Conservation (phyloP, 129 eudicot species). For the Centaurea solstitialis region DNA sequence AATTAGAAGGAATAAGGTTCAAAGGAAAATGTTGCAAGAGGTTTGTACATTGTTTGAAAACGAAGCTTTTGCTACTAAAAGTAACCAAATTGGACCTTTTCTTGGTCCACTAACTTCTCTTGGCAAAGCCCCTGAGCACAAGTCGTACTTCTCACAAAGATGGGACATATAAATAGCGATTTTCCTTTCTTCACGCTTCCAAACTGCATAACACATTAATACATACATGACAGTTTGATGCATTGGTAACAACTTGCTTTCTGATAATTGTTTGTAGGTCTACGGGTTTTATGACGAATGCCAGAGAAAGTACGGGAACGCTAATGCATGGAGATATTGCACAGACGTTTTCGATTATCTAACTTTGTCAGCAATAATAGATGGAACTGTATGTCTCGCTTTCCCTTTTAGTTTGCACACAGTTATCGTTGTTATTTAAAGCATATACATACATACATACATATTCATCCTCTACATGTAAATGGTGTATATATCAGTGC, state of each 20-base stretch:
- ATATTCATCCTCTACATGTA: not conserved
- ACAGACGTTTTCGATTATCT: conserved; percentile 95
- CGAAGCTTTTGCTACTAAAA: not conserved
- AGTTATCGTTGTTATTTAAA: too few relatives aligned
- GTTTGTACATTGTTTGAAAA: too few relatives aligned
- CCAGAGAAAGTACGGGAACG: conserved; percentile 97
- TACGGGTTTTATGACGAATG: conserved; percentile 98
- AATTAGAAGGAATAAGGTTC: not conserved
- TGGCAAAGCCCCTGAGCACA: not conserved
- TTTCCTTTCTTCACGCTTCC: not conserved
- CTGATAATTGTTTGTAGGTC: conserved; percentile 43
- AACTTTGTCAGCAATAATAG: conserved; percentile 93
- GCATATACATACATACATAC: not conserved
- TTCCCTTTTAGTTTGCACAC: not conserved
- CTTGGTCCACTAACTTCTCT: not conserved
- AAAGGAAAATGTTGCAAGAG: not conserved
- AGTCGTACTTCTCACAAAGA: not conserved
- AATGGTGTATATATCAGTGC: not conserved
- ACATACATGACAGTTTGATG: not conserved
- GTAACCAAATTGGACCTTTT: not conserved
- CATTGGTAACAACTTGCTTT: not conserved
- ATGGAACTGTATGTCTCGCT: conserved; percentile 71
- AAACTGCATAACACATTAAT: not conserved
- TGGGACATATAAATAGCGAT: not conserved
- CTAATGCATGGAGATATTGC: conserved; percentile 99